A percentile compares a stretch with the other conserved stretches of the same genome.
Evolutionary conservation across 805 yeast genomes (phyloP).

Genomic region (Wickerhamiella brachini): DNA sequence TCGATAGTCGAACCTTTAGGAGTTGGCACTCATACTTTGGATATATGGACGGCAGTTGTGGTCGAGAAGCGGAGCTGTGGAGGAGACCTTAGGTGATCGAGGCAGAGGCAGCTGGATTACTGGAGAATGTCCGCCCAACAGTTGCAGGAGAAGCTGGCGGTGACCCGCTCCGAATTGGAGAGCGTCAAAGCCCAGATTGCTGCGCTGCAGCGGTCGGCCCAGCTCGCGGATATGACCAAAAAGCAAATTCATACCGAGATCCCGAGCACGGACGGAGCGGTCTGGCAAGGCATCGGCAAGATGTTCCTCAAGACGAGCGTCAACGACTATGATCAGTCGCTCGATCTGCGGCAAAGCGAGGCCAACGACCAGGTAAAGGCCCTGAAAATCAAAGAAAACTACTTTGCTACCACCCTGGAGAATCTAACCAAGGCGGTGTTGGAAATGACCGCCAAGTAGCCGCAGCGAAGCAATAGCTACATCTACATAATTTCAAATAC

Average conservation of each 20-base stretch:
- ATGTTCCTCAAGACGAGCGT: constrained; percentile 34
- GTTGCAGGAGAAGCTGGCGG: constrained; percentile 50
- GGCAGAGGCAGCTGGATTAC: too few relatives aligned
- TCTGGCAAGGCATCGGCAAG: constrained; percentile 82
- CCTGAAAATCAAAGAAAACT: constrained; percentile 53
- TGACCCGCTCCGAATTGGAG: constrained; percentile 45
- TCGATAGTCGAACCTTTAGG: too few relatives aligned
- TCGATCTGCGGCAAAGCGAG: constrained; percentile 39
- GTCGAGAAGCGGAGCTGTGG: too few relatives aligned
- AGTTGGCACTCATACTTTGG: too few relatives aligned
- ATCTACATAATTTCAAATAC: too few relatives aligned
- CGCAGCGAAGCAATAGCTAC: too few relatives aligned
- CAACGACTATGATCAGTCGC: constrained; percentile 33
- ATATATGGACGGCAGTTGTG: too few relatives aligned
- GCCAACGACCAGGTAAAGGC: constrained; percentile 46
- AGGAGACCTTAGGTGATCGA: too few relatives aligned
- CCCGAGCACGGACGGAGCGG: constrained; percentile 30
- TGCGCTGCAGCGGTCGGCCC: constrained; percentile 35
- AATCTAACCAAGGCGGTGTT: constrained; percentile 56
- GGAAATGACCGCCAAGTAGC: constrained; percentile 20
- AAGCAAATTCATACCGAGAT: constrained; percentile 35
- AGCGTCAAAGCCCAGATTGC: constrained; percentile 40
- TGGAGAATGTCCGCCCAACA: constrained; percentile 24
- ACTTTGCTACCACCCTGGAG: constrained; percentile 62
- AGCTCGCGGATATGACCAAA: constrained; percentile 42